Conservation (phyloP, 306 rosid genomes). For the Herpetospermum pedunculosum region DNA sequence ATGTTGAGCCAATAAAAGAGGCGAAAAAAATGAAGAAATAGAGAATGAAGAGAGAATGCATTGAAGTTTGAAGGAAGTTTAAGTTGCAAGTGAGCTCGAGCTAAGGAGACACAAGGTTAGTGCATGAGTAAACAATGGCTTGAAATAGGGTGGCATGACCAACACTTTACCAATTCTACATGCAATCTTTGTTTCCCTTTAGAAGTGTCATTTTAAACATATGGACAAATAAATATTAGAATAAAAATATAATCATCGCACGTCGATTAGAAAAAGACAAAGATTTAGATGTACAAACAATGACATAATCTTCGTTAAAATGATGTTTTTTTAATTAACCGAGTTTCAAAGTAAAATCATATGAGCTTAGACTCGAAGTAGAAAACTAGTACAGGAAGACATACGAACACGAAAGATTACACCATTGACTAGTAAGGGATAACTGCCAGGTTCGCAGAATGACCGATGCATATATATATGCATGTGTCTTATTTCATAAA, state of each 20-base stretch:
- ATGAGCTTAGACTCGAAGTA: background rate
- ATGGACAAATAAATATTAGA: background rate
- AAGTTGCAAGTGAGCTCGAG: background rate
- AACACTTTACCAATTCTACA: constrained; percentile 8
- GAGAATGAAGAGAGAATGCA: background rate
- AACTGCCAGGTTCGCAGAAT: too few species aligned
- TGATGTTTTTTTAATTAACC: too few species aligned
- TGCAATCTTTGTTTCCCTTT: background rate
- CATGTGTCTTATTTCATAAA: too few species aligned
- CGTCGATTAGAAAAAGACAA: background rate
- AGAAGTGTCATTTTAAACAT: background rate
- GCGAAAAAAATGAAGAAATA: background rate
- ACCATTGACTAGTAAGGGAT: too few species aligned
- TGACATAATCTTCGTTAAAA: background rate
- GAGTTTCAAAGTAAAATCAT: background rate
- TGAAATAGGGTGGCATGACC: constrained; percentile 20
- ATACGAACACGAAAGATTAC: too few species aligned
- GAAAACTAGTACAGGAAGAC: background rate
- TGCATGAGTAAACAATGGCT: constrained; percentile 25
- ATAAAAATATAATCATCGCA: too few species aligned
- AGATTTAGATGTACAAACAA: too few species aligned
- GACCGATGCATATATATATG: too few species aligned
- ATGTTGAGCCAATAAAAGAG: background rate
- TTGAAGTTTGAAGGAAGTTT: background rate
- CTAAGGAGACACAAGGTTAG: constrained; percentile 26